Evolutionary conservation across 1,284 basidiomycete genomes (phyloP), one percentile per base, ranked within the genome.

Genomic region (Abortiporus biennis): DNA sequence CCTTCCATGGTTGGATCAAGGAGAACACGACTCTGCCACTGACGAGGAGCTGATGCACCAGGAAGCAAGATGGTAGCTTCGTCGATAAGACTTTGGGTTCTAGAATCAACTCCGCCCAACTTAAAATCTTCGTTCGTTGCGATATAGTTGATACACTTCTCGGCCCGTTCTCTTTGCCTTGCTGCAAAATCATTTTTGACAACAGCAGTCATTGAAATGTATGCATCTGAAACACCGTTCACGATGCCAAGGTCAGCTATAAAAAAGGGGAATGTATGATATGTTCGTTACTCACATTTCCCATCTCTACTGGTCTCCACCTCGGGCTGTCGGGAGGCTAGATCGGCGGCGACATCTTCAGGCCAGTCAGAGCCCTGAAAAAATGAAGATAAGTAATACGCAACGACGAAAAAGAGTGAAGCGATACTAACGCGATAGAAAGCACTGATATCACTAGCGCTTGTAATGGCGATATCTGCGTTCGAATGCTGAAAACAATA

Each of bases 21-120:
- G 20, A 47, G 38, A 2, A 35, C 21, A n/a, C 27, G 21, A 30
- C 44, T 42, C 4, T 42, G 46, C 42, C 43, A 44, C 1, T 29
- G n/a, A n/a, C n/a, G n/a, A n/a, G n/a, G n/a, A n/a, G n/a, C n/a
- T n/a, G n/a, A n/a, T n/a, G n/a, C n/a, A n/a, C n/a, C n/a, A n/a
- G n/a, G n/a, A n/a, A n/a, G 36, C 11, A 16, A 22, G 36, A 21
- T 19, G n/a, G 12, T 17, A 8, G 12, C 13, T 21, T 13, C 5
- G n/a, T 5, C 5, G 11, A 12, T 9, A 13, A 5, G 19, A 13
- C 36, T 16, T 13, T 20, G 19, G 11, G 36, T 20, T 37, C 11
- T 13, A 9, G 17, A n/a, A n/a, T 21, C n/a, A n/a, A n/a, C n/a
- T n/a, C n/a, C n/a, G n/a, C n/a, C n/a, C n/a, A n/a, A n/a, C n/a